Percentiles rank a stretch among this genome's conserved stretches.
These are phyloP conservation scores for Cercospora nicotianae DNA, from an alignment of 2,329 filamentous ascomycete genomes.

Conservation along the genomic window DNA sequence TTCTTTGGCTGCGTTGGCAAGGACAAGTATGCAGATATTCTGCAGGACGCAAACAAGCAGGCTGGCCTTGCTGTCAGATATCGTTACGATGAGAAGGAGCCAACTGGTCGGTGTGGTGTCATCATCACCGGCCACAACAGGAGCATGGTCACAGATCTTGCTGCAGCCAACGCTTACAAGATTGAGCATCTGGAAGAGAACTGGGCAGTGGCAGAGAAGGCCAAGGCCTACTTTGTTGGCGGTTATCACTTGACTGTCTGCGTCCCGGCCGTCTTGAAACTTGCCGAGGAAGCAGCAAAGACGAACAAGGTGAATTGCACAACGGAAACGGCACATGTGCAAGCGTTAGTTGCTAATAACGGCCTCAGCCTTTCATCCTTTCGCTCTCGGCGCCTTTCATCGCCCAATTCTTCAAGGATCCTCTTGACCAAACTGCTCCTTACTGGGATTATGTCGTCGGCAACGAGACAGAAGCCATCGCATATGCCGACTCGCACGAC, in stretches of 20 bases:
- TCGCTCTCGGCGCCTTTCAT: constrained; percentile 96
- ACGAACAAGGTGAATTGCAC: constrained; percentile 70
- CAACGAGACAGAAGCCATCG: constrained; percentile 91
- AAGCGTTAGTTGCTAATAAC: constrained; percentile 18
- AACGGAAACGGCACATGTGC: constrained; percentile 8
- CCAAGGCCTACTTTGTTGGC: constrained; percentile 87
- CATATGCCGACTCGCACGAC: constrained; percentile 80
- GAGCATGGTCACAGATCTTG: constrained; percentile 91
- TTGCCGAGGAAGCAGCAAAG: constrained; percentile 84
- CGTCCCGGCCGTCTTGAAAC: constrained; percentile 82
- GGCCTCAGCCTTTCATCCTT: constrained; percentile 68
- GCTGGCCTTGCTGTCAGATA: constrained; percentile 94
- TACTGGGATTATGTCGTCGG: constrained; percentile 97
- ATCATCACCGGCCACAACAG: constrained; percentile 97
- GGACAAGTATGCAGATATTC: constrained; percentile 91
- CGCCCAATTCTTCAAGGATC: constrained; percentile 95
- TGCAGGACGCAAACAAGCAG: constrained; percentile 80
- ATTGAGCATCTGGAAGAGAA: constrained; percentile 91
- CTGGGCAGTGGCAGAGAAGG: constrained; percentile 87
- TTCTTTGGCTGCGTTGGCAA: constrained; percentile 93
- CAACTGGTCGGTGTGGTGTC: constrained; percentile 92
- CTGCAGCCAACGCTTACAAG: constrained; percentile 95
- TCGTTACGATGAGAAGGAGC: constrained; percentile 77
- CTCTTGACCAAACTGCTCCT: constrained; percentile 76
- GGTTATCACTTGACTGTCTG: constrained; percentile 98